Evolutionary conservation across 768 basidiomycete species (phyloP), one percentile per base, ranked within the genome.

Genomic region (Suillus subaureus): DNA sequence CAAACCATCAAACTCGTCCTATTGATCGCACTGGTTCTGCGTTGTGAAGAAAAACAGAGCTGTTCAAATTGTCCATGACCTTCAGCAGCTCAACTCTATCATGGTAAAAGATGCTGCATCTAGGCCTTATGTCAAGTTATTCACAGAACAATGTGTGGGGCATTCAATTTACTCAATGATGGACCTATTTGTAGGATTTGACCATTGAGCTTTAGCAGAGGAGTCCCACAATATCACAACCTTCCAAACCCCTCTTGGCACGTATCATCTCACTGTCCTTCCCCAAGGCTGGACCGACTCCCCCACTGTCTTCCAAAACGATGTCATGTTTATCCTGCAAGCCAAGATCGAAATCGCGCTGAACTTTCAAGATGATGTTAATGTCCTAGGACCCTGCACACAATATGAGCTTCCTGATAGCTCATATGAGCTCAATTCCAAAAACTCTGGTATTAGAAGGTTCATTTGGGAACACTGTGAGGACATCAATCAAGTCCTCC

Each of bases 1-100:
- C 64, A 77, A 84, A 68, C 76, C 73, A 0, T 79, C 75, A 0
- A 40, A 40, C 39, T 11, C 1, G 4, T 40, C 39, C 0, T 40
- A 40, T 15, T 15, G 16, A 1, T 40, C 77, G 0, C 57, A 73
- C 4, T 82, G 79, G 80, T 84, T 82, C 61, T 77, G 74, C 28
- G 77, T 82, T 0, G 40, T 64, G 23, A 75, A 75, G 68, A 74
- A 74, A 42, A 68, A 68, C 47, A 68, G 71, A 5, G 65, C 66
- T 18, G 39, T 74, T 0, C 64, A 61, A 0, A 54, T 73, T 0
- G 70, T 74, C 0, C 72, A 74, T 52, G 64, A 71, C 15, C 63
- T 74, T 0, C 71, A 73, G 18, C 70, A 70, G 1, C 70, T 75
- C 16, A 75, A 65, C 18, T 31, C 42, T 1, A 26, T 65, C 21